Percentiles rank a stretch among this genome's conserved stretches.
These are phyloP conservation scores for Podospora tetraspora DNA, from an alignment of 495 filamentous ascomycete species.

Conservation along the genomic window DNA sequence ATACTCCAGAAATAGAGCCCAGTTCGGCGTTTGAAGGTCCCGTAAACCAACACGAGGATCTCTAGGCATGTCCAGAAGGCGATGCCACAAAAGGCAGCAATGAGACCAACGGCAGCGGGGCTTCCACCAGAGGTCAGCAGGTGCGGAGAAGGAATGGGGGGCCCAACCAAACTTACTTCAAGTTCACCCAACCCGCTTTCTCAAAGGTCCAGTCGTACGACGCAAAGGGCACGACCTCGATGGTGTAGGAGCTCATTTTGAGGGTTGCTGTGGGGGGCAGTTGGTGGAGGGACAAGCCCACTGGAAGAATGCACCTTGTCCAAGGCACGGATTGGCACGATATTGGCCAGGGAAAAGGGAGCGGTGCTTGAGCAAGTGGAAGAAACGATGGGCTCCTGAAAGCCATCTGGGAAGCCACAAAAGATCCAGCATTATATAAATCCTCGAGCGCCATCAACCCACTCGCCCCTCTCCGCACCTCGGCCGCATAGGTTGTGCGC, in stretches of 20 bases:
- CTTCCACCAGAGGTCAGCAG: neutral
- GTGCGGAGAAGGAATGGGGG: neutral
- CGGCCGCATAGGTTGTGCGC: neutral
- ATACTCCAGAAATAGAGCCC: constrained; percentile 36
- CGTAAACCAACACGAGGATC: constrained; percentile 5
- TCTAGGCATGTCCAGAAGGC: constrained; percentile 35
- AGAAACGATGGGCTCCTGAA: neutral
- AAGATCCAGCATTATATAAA: neutral
- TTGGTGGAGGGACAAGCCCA: neutral
- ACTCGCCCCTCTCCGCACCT: neutral
- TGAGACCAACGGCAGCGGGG: constrained; percentile 3
- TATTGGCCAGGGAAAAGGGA: neutral
- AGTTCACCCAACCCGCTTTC: constrained; percentile 5
- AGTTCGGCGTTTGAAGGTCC: constrained; percentile 28
- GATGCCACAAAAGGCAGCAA: constrained; percentile 27
- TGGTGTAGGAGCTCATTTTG: constrained; percentile 1
- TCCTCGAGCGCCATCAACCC: neutral
- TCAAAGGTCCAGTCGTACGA: constrained; percentile 9
- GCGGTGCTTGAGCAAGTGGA: neutral
- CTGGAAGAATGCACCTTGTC: neutral
- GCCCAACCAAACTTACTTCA: neutral
- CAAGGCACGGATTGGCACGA: neutral
- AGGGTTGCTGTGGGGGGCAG: neutral
- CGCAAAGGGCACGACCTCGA: constrained; percentile 6
- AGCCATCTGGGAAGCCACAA: neutral